Evolutionary conservation across 257 asterid species (phyloP).

Genomic region (Fraxinus americana): DNA sequence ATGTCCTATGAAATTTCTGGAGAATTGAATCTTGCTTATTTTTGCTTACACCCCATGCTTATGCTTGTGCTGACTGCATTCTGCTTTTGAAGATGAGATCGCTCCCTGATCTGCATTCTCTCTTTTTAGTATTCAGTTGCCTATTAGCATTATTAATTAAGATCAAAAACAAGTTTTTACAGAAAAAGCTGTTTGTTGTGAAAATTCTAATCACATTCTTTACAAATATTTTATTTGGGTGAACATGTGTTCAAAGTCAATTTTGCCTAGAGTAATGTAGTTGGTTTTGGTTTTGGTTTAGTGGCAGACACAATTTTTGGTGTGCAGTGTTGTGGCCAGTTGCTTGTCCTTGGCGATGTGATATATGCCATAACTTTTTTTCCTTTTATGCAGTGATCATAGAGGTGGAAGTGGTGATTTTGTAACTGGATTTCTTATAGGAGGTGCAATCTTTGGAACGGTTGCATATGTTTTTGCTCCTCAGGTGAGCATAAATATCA

Average conservation of each 20-base stretch:
- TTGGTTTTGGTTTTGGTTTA: constrained; percentile 20
- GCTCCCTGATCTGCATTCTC: constrained; percentile 4
- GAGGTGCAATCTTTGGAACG: constrained; percentile 89
- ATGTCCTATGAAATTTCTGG: too few species aligned
- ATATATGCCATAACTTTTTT: background rate
- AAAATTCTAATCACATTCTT: background rate
- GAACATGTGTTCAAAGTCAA: background rate
- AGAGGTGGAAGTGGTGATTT: constrained; percentile 74
- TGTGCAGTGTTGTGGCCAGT: background rate
- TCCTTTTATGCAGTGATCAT: constrained; percentile 52
- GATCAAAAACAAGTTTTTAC: background rate
- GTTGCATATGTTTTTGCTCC: constrained; percentile 85
- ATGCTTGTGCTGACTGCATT: constrained; percentile 8
- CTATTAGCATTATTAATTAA: constrained; percentile 2
- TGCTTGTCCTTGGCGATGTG: background rate
- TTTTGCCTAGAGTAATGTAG: constrained; percentile 2
- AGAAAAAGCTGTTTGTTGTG: background rate
- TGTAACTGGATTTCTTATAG: constrained; percentile 79
- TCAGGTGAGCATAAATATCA: constrained; percentile 51
- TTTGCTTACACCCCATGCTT: background rate
- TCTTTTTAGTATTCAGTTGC: background rate
- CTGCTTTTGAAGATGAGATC: constrained; percentile 11
- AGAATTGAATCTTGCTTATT: background rate
- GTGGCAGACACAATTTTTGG: background rate
- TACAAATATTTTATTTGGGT: constrained; percentile 9